These are phyloP conservation scores for Berberis vulgaris DNA, from an alignment of 164 flowering plant genomes.

Conservation along the genomic window DNA sequence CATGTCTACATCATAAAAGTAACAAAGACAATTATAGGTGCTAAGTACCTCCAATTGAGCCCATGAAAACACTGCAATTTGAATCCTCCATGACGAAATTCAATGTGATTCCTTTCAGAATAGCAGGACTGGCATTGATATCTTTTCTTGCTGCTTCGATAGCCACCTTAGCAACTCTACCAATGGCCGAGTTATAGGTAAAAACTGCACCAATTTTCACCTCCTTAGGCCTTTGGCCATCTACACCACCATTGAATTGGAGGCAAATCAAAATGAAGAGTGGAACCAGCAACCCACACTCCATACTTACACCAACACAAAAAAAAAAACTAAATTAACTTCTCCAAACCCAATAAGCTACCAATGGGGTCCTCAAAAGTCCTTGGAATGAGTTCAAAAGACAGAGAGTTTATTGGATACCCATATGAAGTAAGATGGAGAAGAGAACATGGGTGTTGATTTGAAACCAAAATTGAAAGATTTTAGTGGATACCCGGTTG, in stretches of 20 bases:
- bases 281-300: conserved; percentile 5
- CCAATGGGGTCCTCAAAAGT: too few species aligned
- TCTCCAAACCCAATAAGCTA: too few species aligned
- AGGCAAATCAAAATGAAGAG: conserved; percentile 22
- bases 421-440: too few species aligned
- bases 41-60: conserved; percentile 47
- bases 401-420: too few species aligned
- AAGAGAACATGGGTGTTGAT: too few species aligned
- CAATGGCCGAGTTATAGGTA: conserved; percentile 63
- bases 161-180: conserved; percentile 61
- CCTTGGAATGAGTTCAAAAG: too few species aligned
- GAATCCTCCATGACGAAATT: conserved; percentile 34
- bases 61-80: conserved; percentile 57
- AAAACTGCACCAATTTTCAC: conserved; percentile 74
- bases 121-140: conserved; percentile 41
- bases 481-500: too few species aligned
- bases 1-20: background rate
- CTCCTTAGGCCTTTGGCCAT: conserved; percentile 27
- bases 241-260: conserved; percentile 17
- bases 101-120: conserved; percentile 53
- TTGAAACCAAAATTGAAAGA: too few species aligned
- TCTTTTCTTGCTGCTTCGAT: conserved; percentile 53
- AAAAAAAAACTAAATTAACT: too few species aligned
- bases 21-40: background rate
- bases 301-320: conserved; percentile 8